phyloP scores from a whole-genome alignment of 352 stramenopile genomes.

The Phytophthora tubulina region DNA sequence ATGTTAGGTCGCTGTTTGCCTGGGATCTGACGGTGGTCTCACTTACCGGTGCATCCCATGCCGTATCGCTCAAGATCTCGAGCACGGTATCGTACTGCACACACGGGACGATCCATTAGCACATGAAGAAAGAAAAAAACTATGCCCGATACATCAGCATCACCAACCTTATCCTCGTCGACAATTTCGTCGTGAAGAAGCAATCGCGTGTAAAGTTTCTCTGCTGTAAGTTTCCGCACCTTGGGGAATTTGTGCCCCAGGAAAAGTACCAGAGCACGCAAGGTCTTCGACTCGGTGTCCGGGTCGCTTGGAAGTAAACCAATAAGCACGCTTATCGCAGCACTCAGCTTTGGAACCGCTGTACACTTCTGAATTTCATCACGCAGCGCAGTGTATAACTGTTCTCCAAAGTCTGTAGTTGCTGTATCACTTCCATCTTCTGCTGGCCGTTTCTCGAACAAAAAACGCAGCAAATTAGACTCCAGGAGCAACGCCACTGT shows the following conservation, averaged over 20 bases:
- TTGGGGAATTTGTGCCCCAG: constrained; percentile 88
- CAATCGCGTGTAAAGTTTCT: constrained; percentile 86
- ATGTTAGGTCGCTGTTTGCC: neutral
- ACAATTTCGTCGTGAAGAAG: constrained; percentile 81
- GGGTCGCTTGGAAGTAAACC: constrained; percentile 74
- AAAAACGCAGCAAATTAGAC: constrained; percentile 60
- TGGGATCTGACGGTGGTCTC: neutral
- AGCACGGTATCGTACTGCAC: constrained; percentile 73
- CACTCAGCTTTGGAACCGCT: constrained; percentile 70
- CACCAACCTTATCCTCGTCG: constrained; percentile 66
- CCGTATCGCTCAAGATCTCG: constrained; percentile 82
- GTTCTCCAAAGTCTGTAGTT: constrained; percentile 63
- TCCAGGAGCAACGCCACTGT: constrained; percentile 83
- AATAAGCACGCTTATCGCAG: constrained; percentile 76
- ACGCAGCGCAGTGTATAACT: constrained; percentile 69
- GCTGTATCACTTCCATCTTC: constrained; percentile 29
- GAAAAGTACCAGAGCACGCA: constrained; percentile 82
- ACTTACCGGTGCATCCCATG: constrained; percentile 82
- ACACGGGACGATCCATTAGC: constrained; percentile 9
- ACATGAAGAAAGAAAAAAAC: neutral
- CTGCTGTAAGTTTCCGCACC: constrained; percentile 84
- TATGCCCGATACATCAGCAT: neutral
- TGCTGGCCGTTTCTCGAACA: constrained; percentile 58
- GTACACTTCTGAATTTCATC: constrained; percentile 75
- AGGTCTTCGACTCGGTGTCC: constrained; percentile 58